Evolutionary conservation across 768 basidiomycete species (phyloP), one percentile per base, ranked within the genome.

Genomic region (Phylloporus sp.): DNA sequence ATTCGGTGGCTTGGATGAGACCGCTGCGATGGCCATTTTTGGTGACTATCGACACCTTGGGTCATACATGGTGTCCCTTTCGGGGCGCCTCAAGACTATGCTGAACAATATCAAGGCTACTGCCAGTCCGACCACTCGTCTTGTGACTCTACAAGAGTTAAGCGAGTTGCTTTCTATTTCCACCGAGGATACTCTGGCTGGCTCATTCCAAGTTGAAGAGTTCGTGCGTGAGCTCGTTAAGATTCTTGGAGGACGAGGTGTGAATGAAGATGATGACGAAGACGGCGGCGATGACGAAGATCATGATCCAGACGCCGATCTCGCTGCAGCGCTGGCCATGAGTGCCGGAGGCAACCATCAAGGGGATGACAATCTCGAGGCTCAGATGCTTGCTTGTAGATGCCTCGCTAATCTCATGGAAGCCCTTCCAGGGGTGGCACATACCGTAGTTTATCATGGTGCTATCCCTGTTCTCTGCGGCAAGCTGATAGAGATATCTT

Each of bases 361-460:
- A 61, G 90, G 88, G 28, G 90, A 92, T 60, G 90, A 91, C 53
- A 90, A 89, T 59, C 80, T 89, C 27, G 95, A 98, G 72, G 92
- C 93, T 47, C 95, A 97, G 70, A 85, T 98, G 45, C 80, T 98
- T 42, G 97, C 97, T 26, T 97, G 95, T 70, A 80, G 97, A 56
- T 99, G 97, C 67, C 76, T 99, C 47, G 95, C 95, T 43, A 98
- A 99, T 68, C 78, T 99, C 49, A 95, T 98, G 92, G 97, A 98
- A 70, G 95, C 94, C n/a, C 78, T 98, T 20, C 97, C 97, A 16
- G 94, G 95, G 23, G 88, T 93, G 36, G 92, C 93, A n/a, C 94
- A 97, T 65, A 94, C 92, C 40, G 86, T 99, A 60, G 95, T 98
- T 34, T 91, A 97, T 68, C 91, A 95, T 62, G 95, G 95, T n/a